phyloP scores from a whole-genome alignment of 805 yeast species.

The Torulaspora delbrueckii region DNA sequence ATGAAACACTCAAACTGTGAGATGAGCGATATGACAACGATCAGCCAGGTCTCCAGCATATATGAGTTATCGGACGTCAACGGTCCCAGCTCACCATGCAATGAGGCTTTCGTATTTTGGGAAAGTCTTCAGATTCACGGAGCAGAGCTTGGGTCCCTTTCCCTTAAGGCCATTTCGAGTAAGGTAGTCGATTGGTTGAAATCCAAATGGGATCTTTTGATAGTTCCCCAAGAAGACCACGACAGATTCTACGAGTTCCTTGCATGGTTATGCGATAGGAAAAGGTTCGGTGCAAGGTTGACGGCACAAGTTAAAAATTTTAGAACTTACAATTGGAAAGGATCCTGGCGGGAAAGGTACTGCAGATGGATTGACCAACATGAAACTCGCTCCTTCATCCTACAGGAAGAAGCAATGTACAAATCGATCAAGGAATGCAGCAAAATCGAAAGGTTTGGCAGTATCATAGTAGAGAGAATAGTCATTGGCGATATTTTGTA shows the following conservation, averaged over 20 bases:
- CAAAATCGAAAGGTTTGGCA: neutral
- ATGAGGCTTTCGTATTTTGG: constrained; percentile 55
- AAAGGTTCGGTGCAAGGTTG: neutral
- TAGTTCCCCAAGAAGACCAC: constrained; percentile 11
- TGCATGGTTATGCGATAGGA: constrained; percentile 41
- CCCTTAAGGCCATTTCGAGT: constrained; percentile 28
- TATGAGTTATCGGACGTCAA: constrained; percentile 52
- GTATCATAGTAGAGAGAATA: constrained; percentile 1
- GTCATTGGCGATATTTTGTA: constrained; percentile 9
- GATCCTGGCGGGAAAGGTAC: constrained; percentile 6
- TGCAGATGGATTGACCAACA: constrained; percentile 11
- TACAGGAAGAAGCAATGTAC: constrained; percentile 1
- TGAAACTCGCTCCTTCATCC: constrained; percentile 18
- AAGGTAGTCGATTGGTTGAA: constrained; percentile 49
- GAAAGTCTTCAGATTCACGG: constrained; percentile 38
- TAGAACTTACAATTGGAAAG: neutral
- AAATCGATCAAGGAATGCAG: neutral
- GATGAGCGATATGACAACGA: constrained; percentile 38
- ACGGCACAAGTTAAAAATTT: neutral
- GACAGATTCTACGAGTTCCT: constrained; percentile 35
- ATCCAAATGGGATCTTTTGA: constrained; percentile 41
- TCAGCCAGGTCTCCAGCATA: constrained; percentile 45
- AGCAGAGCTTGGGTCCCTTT: constrained; percentile 32
- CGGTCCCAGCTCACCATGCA: constrained; percentile 51
- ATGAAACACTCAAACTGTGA: constrained; percentile 19